Base-by-base conservation (phyloP, 345 rosid genomes). In the Bruguiera parviflora region DNA sequence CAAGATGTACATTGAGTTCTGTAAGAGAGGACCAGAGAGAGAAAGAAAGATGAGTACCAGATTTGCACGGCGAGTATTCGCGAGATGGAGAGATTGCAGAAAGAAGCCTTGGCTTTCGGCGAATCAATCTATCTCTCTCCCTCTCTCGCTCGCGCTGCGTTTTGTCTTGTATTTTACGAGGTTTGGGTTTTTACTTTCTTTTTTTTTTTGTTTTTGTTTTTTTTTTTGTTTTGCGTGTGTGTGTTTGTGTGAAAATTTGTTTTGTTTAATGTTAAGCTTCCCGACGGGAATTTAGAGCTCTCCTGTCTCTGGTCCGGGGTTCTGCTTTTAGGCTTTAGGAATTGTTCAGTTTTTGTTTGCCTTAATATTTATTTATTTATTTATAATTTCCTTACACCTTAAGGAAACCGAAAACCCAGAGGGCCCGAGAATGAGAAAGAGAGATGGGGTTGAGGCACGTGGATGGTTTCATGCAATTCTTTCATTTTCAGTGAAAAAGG, bases 381-480 rank as follows among this genome's bases (percentile, higher is more conserved):
- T 8, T 55, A 22, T 22, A 6, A 27, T 67, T 61, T 75, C 37
- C 75, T 73, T 71, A 63, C 24, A 32, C 6, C 27, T 4, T 58
- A 52, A 76, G 75, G 68, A 46, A 72, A 11, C 3, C 11, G 55
- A 33, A 35, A 49, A 0, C 10, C 2, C 0, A 27, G 46, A 58
- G 15, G 7, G 10, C 10, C 24, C 24, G 49, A 18, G 39, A 28
- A n/a, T 8, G 39, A 4, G 64, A 65, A 43, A 19, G 24, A 15
- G 59, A 51, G 15, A 19, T 27, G 29, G 71, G 75, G 74, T 1
- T 43, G 61, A 31, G 82, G 69, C 84, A 81, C 84, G 83, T 77
- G 83, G 71, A 64, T 31, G 8, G 47, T 28, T 74, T 64, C 80
- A 84, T 74, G 82, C 81, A 73, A 61, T 33, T 70, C 47, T n/a